These are phyloP conservation scores for Oryza meridionalis DNA, from an alignment of 176 grass and related monocot species.

Conservation along the genomic window DNA sequence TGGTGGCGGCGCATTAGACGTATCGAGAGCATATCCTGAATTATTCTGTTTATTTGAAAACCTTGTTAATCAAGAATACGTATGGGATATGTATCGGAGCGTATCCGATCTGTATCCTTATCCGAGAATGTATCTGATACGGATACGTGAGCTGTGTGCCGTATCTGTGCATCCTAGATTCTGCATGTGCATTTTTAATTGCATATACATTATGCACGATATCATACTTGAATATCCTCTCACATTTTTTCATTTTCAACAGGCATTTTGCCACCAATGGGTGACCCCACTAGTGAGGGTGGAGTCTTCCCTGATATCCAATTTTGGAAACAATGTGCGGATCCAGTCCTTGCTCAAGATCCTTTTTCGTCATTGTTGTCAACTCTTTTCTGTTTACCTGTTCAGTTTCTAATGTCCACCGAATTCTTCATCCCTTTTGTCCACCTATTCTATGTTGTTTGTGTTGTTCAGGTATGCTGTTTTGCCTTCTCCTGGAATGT, in stretches of 20 bases:
- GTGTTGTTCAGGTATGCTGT: conserved; percentile 82
- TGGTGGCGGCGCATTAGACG: too few species aligned
- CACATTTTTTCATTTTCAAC: conserved; percentile 40
- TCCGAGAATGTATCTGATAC: too few species aligned
- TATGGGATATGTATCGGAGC: too few species aligned
- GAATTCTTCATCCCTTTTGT: conserved; percentile 78
- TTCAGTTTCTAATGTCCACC: conserved; percentile 68
- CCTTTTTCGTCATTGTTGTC: conserved; percentile 93
- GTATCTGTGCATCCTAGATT: too few species aligned
- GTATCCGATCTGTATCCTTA: too few species aligned
- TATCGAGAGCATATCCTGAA: too few species aligned
- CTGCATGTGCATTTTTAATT: not conserved
- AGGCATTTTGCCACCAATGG: conserved; percentile 64
- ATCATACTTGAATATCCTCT: conserved; percentile 15
- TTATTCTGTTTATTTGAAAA: too few species aligned
- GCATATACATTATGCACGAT: not conserved
- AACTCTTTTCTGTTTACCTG: conserved; percentile 81
- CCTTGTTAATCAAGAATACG: too few species aligned
- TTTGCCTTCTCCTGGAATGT: conserved; percentile 6
- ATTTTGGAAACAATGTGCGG: conserved; percentile 84
- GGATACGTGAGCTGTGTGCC: too few species aligned
- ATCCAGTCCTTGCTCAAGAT: conserved; percentile 91
- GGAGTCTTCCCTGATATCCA: conserved; percentile 81
- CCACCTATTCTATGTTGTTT: conserved; percentile 90
- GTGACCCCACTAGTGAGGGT: conserved; percentile 61